These are phyloP conservation scores for Udeniomyces megalosporus DNA, from an alignment of 768 basidiomycete species.

Conservation along the genomic window DNA sequence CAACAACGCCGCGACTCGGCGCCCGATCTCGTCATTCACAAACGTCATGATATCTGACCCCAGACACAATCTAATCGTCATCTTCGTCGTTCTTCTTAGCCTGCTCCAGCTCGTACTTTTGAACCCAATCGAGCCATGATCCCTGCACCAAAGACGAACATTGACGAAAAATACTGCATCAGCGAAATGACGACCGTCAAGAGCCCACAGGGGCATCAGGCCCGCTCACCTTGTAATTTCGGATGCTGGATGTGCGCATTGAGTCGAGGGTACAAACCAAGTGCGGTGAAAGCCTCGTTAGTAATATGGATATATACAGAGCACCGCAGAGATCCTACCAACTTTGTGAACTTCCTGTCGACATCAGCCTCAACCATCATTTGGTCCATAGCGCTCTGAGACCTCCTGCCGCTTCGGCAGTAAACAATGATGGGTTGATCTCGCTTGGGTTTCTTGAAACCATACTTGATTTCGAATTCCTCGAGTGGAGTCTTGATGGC, in stretches of 20 bases:
- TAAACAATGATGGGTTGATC: slow-evolving; percentile 14
- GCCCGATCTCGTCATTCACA: too few relatives aligned
- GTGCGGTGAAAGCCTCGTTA: neutral
- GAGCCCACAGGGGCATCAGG: too few relatives aligned
- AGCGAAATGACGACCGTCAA: too few relatives aligned
- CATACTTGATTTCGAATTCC: neutral
- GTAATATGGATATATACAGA: too few relatives aligned
- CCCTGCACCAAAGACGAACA: neutral
- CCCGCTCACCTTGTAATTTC: slow-evolving; percentile 4
- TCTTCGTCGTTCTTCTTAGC: neutral
- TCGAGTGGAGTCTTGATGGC: slow-evolving; percentile 3
- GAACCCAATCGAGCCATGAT: slow-evolving; percentile 13
- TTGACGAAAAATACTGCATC: too few relatives aligned
- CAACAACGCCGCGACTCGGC: too few relatives aligned
- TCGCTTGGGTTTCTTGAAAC: slow-evolving; percentile 4
- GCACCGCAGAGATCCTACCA: neutral
- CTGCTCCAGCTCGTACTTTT: slow-evolving; percentile 6
- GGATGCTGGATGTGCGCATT: neutral
- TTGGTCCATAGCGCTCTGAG: neutral
- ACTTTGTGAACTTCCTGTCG: slow-evolving; percentile 4
- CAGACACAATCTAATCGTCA: neutral
- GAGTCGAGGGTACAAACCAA: too few relatives aligned
- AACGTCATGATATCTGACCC: too few relatives aligned
- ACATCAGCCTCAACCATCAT: neutral
- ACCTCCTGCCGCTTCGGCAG: slow-evolving; percentile 10